A percentile compares a stretch with the other conserved stretches of the same genome.
Evolutionary conservation across 805 yeast species (phyloP).

Genomic region (Cyberlindnera veronae): DNA sequence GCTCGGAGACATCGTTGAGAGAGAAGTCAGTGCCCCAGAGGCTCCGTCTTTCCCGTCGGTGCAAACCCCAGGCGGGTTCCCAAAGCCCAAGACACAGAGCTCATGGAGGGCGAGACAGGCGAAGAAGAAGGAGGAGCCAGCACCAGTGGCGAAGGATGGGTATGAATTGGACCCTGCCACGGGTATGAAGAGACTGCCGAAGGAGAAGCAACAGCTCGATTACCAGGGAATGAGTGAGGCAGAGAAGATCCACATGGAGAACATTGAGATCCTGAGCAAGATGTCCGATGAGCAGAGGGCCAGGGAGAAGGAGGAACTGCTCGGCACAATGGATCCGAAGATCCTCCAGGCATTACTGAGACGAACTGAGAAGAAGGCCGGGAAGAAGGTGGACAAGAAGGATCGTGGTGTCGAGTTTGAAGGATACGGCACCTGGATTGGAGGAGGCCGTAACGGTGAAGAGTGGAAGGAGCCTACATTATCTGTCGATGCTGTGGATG

Average conservation of each 20-base stretch:
- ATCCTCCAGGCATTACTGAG: conserved; percentile 55
- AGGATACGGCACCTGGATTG: conserved; percentile 31
- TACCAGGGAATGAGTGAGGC: conserved; percentile 47
- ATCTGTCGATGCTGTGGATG: conserved; percentile 18
- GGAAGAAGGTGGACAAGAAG: conserved; percentile 28
- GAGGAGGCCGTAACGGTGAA: conserved; percentile 26
- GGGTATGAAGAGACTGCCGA: conserved; percentile 77
- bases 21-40: conserved; percentile 88
- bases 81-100: conserved; percentile 76
- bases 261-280: conserved; percentile 52
- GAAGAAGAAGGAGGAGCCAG: conserved; percentile 78
- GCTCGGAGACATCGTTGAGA: conserved; percentile 83
- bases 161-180: conserved; percentile 82
- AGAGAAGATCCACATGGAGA: conserved; percentile 75
- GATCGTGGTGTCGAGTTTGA: conserved; percentile 17
- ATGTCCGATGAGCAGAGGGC: conserved; percentile 68
- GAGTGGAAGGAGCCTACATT: conserved; percentile 23
- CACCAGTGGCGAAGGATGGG: conserved; percentile 67
- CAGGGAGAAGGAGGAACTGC: conserved; percentile 61
- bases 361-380: conserved; percentile 48
- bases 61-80: conserved; percentile 84
- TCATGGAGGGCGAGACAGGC: conserved; percentile 87
- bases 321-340: conserved; percentile 65
- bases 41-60: conserved; percentile 83
- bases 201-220: conserved; percentile 74